Conservation (phyloP, 306 rosid genomes). For the Hylodesmum podocarpum region DNA sequence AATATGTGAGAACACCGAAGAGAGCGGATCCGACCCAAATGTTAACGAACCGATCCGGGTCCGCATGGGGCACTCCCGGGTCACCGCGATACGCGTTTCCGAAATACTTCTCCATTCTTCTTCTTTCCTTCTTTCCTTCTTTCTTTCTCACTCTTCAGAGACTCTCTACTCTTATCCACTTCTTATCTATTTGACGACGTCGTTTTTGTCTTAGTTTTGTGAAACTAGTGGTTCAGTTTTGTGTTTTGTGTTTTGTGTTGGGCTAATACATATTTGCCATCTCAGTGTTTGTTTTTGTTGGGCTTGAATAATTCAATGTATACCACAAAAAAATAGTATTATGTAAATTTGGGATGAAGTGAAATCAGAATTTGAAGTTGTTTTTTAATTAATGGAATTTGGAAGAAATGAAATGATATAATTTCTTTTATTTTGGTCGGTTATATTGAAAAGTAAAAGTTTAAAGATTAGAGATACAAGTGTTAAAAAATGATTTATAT, state of each 20-base stretch:
- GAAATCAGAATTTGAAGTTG: no score
- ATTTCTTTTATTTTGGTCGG: no score
- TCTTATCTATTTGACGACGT: not conserved
- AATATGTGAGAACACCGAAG: conserved; percentile 48
- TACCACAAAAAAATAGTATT: no score
- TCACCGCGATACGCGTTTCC: conserved; percentile 92
- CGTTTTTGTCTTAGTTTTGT: not conserved
- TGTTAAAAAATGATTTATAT: no score
- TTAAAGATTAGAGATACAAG: no score
- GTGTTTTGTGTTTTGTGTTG: not conserved
- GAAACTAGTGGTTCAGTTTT: not conserved
- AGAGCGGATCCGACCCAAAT: conserved; percentile 75
- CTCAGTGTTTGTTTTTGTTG: no score
- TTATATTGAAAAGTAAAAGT: no score
- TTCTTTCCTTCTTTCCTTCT: not conserved
- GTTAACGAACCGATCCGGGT: conserved; percentile 55
- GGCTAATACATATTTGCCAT: no score
- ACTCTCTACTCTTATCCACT: not conserved
- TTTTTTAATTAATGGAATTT: no score
- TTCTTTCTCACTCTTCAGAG: not conserved
- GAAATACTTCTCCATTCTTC: conserved; percentile 85
- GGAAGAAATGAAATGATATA: no score
- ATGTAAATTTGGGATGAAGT: no score
- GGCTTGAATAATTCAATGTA: no score
- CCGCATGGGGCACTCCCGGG: conserved; percentile 87